A percentile compares a stretch with the other conserved stretches of the same genome.
Evolutionary conservation across 1,284 basidiomycete genomes (phyloP).

Genomic region (Irpex lacteus): DNA sequence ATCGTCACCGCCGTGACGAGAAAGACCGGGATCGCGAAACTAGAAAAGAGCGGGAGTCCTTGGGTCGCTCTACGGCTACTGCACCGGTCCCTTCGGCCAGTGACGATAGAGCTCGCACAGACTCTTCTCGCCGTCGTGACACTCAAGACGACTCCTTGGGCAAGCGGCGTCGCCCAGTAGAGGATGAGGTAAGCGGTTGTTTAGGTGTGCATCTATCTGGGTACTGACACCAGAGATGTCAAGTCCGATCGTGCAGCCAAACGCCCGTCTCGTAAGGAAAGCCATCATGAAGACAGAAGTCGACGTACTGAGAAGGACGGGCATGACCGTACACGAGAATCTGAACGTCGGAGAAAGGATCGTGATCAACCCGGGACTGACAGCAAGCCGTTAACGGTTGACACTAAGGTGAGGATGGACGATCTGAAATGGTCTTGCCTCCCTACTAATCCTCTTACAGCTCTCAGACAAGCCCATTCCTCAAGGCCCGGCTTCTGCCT

Average conservation of each 20-base stretch:
- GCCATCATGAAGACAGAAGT: constrained; percentile 67
- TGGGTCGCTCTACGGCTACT: constrained; percentile 19
- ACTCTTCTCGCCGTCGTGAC: constrained; percentile 52
- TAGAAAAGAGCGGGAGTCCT: constrained; percentile 33
- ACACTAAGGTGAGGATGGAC: constrained; percentile 51
- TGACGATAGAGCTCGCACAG: constrained; percentile 55
- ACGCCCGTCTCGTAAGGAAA: constrained; percentile 70
- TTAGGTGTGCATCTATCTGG: constrained; percentile 10
- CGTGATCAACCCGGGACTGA: constrained; percentile 51
- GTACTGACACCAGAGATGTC: constrained; percentile 5
- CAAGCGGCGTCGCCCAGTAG: constrained; percentile 61
- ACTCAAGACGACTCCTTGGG: constrained; percentile 53
- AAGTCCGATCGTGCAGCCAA: constrained; percentile 71
- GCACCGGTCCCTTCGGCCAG: constrained; percentile 30
- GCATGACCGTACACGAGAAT: constrained; percentile 61
- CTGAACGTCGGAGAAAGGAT: constrained; percentile 65
- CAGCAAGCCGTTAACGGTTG: constrained; percentile 35
- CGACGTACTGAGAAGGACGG: constrained; percentile 69
- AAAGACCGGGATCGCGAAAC: constrained; percentile 50
- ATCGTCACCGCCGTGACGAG: constrained; percentile 39
- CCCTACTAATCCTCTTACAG: constrained; percentile 27
- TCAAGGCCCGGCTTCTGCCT: constrained; percentile 44
- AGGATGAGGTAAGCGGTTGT: constrained; percentile 61
- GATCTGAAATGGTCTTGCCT: background rate
- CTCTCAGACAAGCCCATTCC: constrained; percentile 53